Evolutionary conservation across 1,284 basidiomycete genomes (phyloP), one percentile per base, ranked within the genome.

Genomic region (Hemileia vastatrix): DNA sequence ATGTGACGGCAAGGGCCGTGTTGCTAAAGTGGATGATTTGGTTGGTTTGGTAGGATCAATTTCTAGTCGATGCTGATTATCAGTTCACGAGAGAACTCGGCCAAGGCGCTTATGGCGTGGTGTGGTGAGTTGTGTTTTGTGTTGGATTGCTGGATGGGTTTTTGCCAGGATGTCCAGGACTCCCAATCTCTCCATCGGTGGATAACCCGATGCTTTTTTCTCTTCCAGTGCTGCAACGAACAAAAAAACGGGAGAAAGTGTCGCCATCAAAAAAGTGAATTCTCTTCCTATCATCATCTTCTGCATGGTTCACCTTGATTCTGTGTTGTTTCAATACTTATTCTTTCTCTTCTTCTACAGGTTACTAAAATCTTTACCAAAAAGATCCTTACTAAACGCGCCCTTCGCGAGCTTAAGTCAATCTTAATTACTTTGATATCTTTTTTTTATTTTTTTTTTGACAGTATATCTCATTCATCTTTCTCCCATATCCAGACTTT

Each of bases 361-460:
- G 94, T 96, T 75, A 95, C 92, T 62, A 95, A 94, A 75, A 92
- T 96, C 74, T 94, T 94, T 77, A 92, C 88, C 57, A 96, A 96
- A 82, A 84, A 88, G 73, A 96, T 95, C 76, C 79, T 96, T 69
- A 95, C 93, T 55, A 96, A 96, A 78, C 82, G 93, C 76, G 95
- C 92, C 74, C 78, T 96, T 73, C 81, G 92, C 60, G 92, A 96
- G 78, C 89, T 96, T 77, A 89, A 88, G 85, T 89, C 71, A 67
- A 81, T 77, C 9, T 4, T 15, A 33, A 5, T 36, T 6, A 18
- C 21, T n/a, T 19, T 18, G 15, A 27, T 18, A 32, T 24, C 13
- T 15, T 54, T 11, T 44, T 24, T 44, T 19, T 32, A 27, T 33
- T 11, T 24, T 43, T 50, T 40, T 40, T 48, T 18, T 32, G 13